Evolutionary conservation across 352 stramenopile species (phyloP), one percentile per base, ranked within the genome.

Genomic region (Phytophthora meadii): DNA sequence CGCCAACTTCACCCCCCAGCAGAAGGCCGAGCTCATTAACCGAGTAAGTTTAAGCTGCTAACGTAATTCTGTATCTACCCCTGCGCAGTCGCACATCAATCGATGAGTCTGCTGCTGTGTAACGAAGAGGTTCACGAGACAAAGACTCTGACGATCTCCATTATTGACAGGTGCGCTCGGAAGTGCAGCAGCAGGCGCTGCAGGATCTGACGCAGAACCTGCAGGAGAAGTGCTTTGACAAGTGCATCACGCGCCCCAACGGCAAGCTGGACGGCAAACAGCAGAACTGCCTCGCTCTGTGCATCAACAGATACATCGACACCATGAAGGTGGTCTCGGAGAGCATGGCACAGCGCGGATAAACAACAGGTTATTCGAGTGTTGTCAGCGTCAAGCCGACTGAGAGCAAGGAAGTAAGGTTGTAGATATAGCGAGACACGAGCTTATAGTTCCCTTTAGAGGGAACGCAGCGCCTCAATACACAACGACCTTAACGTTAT

Each of bases 211-310:
- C 87, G 51, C 82, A 91, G 74, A 94, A 86, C 63, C 60, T 97
- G 47, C 87, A 95, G 74, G 85, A 94, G 55, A 97, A 97, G 68
- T 97, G 89, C 70, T 97, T 97, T 62, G 87, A 97, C 77, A 93
- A 95, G 74, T 97, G 89, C 79, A 82, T 97, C 69, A 79, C 86
- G 41, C 82, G 74, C 54, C 76, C 89, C 17, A 87, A 83, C 56
- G 83, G 82, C 62, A 94, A 94, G 76, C 74, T 97, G 37, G 87
- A 94, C 70, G 86, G 81, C 81, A 97, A 97, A 82, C 87, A 97
- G 78, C 88, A 97, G 75, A 94, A 94, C 69, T 97, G 89, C 79
- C 65, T 97, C 28, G 84, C 84, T 50, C 72, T 95, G 45, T 97
- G 89, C 68, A 92, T 94, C 64, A 94, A 97, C 70, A 68, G 89